phyloP scores from a whole-genome alignment of 768 basidiomycete genomes.

The Kwoniella mangroviensis region DNA sequence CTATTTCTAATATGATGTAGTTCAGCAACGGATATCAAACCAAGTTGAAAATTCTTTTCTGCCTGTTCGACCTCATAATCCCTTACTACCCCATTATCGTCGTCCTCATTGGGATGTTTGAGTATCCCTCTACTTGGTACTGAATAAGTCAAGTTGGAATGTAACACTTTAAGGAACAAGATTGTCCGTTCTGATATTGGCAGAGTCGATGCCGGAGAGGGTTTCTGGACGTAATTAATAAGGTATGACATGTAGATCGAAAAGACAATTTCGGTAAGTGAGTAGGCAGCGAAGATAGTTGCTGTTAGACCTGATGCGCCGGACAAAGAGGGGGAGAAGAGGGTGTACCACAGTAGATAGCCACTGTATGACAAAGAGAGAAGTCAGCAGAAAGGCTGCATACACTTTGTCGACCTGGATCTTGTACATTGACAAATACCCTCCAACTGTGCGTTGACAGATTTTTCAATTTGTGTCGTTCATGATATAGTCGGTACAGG shows the following conservation, averaged over 20 bases:
- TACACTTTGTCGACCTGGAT: too few species aligned
- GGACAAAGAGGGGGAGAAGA: conserved; percentile 24
- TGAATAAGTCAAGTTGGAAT: conserved; percentile 36
- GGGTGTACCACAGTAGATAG: conserved; percentile 46
- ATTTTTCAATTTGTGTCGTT: too few species aligned
- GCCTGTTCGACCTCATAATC: conserved; percentile 5
- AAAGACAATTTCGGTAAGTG: conserved; percentile 46
- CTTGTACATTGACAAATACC: too few species aligned
- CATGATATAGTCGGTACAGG: neutral
- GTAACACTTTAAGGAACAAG: conserved; percentile 39
- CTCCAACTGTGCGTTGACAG: too few species aligned
- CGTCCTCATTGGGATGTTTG: neutral
- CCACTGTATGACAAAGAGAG: conserved; percentile 24
- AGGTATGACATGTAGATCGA: conserved; percentile 45
- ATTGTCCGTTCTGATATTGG: conserved; percentile 35
- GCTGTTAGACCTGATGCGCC: conserved; percentile 30
- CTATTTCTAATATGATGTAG: conserved; percentile 31
- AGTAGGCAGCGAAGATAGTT: conserved; percentile 46
- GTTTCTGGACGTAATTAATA: conserved; percentile 36
- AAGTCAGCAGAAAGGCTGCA: neutral
- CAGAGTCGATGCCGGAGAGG: conserved; percentile 34
- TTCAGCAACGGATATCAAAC: conserved; percentile 21
- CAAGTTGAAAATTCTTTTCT: conserved; percentile 19
- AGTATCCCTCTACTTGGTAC: conserved; percentile 19
- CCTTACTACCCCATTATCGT: neutral